phyloP scores from a whole-genome alignment of 352 stramenopile genomes.

The Aphanomyces invadans region DNA sequence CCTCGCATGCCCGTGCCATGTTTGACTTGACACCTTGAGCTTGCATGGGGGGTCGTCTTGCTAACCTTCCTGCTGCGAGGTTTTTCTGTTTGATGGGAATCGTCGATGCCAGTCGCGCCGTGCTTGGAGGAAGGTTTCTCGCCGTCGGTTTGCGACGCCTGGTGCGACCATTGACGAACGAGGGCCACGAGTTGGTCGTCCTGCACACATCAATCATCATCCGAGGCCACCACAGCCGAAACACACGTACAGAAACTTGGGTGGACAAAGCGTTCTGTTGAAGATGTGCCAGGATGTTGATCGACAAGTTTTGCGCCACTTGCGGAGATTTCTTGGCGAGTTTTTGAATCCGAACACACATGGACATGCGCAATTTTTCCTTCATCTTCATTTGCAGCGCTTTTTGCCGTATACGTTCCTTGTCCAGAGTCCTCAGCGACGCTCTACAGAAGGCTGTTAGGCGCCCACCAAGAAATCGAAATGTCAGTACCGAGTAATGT shows the following conservation, averaged over 20 bases:
- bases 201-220: not conserved
- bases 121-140: not conserved
- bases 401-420: conserved; percentile 59
- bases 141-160: not conserved
- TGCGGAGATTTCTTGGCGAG: conserved; percentile 55
- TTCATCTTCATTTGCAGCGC: conserved; percentile 64
- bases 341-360: conserved; percentile 69
- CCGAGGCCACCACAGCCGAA: not conserved
- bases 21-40: not conserved
- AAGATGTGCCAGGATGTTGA: conserved; percentile 44
- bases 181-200: not conserved
- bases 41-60: not conserved
- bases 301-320: conserved; percentile 52
- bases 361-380: conserved; percentile 50
- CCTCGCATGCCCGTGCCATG: no score
- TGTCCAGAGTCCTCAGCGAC: conserved; percentile 52
- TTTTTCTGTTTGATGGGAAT: not conserved
- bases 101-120: not conserved
- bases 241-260: conserved; percentile 4
- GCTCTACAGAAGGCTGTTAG: conserved; percentile 29
- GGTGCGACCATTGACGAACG: not conserved
- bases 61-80: not conserved
- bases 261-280: conserved; percentile 35
- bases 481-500: not conserved
- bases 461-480: no score